Base-by-base conservation (phyloP, 2,329 filamentous ascomycete genomes). In the Byssochlamys sp. region DNA sequence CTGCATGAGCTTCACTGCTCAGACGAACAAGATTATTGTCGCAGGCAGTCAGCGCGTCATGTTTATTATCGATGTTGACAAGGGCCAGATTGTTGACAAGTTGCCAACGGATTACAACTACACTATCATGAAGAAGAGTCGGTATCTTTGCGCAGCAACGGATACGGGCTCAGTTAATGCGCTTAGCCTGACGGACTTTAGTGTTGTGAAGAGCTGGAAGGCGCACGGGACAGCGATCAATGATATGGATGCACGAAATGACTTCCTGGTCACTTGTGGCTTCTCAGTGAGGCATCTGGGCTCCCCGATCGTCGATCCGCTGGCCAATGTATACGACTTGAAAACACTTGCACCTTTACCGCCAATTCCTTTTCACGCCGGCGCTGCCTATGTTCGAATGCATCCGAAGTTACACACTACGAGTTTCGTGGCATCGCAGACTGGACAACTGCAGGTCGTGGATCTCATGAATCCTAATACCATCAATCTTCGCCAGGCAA, bases 161-260 rank as follows among this genome's bases (percentile, higher is more conserved):
- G 84, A 86, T 61, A 86, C 80, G 51, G 94, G 94, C 50, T 83
- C 84, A 19, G 87, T 99, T 53, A 87, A 97, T 72, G 86, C 96
- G 29, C 80, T 99, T 25, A 92, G 96, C 68, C 84, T 91, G 1
- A 78, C 84, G 56, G 89, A 81, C 57, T 89, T 95, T 67, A 82
- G 84, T 49, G 81, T 96, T 4, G 79, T 94, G 64, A 95, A 92
- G 70, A 84, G 84, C 10, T 99, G 94, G 89, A 90, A 90, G 69
- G 91, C 92, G 0, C 94, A 99, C 69, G 87, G 87, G 1, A 89
- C 90, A 7, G 84, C 86, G 55, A 89, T 99, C 70, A 96, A 90
- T 71, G 92, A 97, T 71, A 96, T 99, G 89, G 94, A 99, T 75
- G 90, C 91, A 7, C 89, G 94, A 69, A 90, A 94, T 67, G 92